Evolutionary conservation across 768 basidiomycete genomes (phyloP), one percentile per base, ranked within the genome.

Genomic region (Hypholoma sublateritium): DNA sequence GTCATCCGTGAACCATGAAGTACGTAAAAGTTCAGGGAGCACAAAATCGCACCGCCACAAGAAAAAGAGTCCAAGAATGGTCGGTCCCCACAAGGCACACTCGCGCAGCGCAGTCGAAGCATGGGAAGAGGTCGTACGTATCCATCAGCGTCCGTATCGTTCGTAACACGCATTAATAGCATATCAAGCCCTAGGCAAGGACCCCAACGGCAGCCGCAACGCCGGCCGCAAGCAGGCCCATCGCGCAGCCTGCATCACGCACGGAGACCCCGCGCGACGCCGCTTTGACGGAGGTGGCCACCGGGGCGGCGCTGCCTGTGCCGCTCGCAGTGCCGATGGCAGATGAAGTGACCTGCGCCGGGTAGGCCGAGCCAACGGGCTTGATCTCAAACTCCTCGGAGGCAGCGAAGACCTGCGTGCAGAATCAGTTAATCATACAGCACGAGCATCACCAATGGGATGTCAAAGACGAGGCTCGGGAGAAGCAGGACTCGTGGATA

Each of bases 311-410:
- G 16, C 51, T 11, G 47, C 51, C 41, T 25, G 69, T 50, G 35
- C 67, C 52, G 5, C 72, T 62, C 13, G 65, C 50, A 7, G 67
- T 37, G 19, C 65, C 66, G 5, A 70, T 56, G 14, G 64, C 56
- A 41, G 68, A 57, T 21, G 67, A 56, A 32, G 74, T 69, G 17
- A 70, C 63, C 17, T 80, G 56, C 3, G 69, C 44, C 8, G 86
- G 84, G 64, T 84, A 89, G 12, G 73, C 7, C 34, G 87, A 75
- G 49, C 83, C 84, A 28, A 72, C 57, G 5, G 85, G 65, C 67
- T 85, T 82, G 69, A 91, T 78, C 67, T 84, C 81, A 68, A 91
- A 91, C 4, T 70, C 67, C 55, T 77, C 46, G 24, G 86, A 82
- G 39, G 68, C 64, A 11, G 85, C 84, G 58, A 77, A 89, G 53